Percentiles rank a stretch among this genome's conserved stretches.
Evolutionary conservation across 495 filamentous ascomycete species (phyloP).

Genomic region (Trichoderma reesei): DNA sequence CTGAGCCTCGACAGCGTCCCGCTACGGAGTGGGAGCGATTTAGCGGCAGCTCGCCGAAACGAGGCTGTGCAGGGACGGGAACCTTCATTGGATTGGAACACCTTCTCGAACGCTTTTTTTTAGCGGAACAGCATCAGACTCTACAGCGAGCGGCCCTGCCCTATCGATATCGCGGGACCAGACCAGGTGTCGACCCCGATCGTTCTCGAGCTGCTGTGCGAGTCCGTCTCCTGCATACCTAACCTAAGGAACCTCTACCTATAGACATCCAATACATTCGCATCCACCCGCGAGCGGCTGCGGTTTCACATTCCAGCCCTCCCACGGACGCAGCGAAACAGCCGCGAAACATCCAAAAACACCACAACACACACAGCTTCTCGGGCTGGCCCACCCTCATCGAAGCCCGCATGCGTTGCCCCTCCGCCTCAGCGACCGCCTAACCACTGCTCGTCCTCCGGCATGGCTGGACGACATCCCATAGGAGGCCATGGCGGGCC

Average conservation of each 20-base stretch:
- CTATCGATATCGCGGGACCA: slow-evolving; percentile 6
- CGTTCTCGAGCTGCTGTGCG: background rate
- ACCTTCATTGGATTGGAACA: slow-evolving; percentile 12
- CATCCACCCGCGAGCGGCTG: too few species aligned
- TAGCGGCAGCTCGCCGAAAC: slow-evolving; percentile 15
- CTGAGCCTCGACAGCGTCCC: slow-evolving; percentile 2
- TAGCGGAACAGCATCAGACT: background rate
- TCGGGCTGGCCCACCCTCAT: background rate
- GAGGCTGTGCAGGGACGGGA: slow-evolving; percentile 25
- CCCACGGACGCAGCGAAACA: background rate
- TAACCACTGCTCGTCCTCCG: slow-evolving; percentile 17
- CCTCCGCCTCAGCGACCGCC: slow-evolving; percentile 22
- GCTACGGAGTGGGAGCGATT: background rate
- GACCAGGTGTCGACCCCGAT: background rate
- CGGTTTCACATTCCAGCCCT: too few species aligned
- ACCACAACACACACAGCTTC: background rate
- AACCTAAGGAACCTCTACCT: too few species aligned
- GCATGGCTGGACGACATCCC: slow-evolving; percentile 61
- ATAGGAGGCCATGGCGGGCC: slow-evolving; percentile 42
- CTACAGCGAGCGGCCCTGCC: background rate
- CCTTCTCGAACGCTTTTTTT: too few species aligned
- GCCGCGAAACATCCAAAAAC: background rate
- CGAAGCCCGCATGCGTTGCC: slow-evolving; percentile 15
- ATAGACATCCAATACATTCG: too few species aligned
- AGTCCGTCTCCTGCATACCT: background rate